Percentiles rank a stretch among this genome's conserved stretches.
Evolutionary conservation across 2,329 filamentous ascomycete genomes (phyloP).

Genomic region (Ophiocordyceps robertsii): DNA sequence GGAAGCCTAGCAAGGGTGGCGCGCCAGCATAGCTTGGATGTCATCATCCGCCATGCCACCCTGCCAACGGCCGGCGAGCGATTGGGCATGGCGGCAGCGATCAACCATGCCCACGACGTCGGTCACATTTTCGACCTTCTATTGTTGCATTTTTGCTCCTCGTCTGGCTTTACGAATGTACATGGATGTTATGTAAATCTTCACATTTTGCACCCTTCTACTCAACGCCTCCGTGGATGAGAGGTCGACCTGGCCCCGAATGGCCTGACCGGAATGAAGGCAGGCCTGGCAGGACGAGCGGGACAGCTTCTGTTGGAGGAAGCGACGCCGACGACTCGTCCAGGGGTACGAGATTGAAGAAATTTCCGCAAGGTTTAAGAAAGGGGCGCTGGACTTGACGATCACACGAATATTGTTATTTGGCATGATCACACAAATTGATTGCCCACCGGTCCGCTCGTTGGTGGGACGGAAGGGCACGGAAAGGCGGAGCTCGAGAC

Average conservation of each 20-base stretch:
- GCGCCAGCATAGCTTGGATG: too few species aligned
- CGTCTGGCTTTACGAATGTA: slow-evolving; percentile 16
- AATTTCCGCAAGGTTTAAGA: not conserved
- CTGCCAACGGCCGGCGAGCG: not conserved
- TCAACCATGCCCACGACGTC: not conserved
- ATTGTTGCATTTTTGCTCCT: not conserved
- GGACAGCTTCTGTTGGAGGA: not conserved
- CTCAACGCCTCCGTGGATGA: not conserved
- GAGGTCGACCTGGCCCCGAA: not conserved
- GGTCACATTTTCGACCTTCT: not conserved
- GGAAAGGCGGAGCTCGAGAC: not conserved
- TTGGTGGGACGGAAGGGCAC: not conserved
- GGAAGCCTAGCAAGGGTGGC: slow-evolving; percentile 46
- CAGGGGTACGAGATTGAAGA: not conserved
- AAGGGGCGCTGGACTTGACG: slow-evolving; percentile 4
- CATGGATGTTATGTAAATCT: slow-evolving; percentile 22
- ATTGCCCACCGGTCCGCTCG: not conserved
- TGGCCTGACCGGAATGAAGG: not conserved
- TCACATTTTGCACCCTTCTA: slow-evolving; percentile 11
- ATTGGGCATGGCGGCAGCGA: not conserved
- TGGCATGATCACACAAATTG: slow-evolving; percentile 12
- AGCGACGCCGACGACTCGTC: not conserved
- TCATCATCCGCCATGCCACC: too few species aligned
- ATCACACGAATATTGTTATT: slow-evolving; percentile 21
- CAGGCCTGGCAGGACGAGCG: not conserved